Evolutionary conservation across 306 rosid species (phyloP).

Genomic region (Rosa lucieae): DNA sequence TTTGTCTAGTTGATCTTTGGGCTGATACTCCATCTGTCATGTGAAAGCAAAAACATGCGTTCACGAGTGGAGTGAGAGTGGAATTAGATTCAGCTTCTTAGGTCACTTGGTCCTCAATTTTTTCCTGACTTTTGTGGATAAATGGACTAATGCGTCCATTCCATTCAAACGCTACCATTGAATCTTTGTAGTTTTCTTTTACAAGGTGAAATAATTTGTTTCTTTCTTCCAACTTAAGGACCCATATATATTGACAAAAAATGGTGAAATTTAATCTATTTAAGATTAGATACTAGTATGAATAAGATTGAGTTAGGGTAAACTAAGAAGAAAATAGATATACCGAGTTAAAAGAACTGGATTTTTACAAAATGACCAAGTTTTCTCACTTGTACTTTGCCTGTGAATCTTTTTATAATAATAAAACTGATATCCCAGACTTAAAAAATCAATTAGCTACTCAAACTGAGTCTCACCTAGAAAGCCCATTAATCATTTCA

Average conservation of each 20-base stretch:
- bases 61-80: not conserved
- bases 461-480: no score
- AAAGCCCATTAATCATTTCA: not conserved
- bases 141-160: no score
- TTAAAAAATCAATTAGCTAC: no score
- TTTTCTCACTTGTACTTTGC: no score
- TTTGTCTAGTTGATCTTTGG: constrained; percentile 20
- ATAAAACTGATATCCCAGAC: no score
- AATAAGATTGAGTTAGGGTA: not conserved
- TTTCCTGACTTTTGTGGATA: not conserved
- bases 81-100: not conserved
- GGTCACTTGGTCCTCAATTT: constrained; percentile 5
- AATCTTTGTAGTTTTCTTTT: not conserved
- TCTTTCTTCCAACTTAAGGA: not conserved
- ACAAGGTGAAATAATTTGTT: not conserved
- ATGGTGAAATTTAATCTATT: not conserved
- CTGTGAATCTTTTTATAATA: no score
- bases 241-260: not conserved
- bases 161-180: not conserved
- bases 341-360: no score
- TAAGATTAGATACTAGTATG: not conserved
- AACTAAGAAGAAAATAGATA: not conserved
- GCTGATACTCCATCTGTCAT: constrained; percentile 8
- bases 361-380: no score
- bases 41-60: not conserved